Percentiles rank a stretch among this genome's conserved stretches.
These are phyloP conservation scores for Aspergillus fumigatus DNA, from an alignment of 2,329 filamentous ascomycete species.

Conservation along the genomic window DNA sequence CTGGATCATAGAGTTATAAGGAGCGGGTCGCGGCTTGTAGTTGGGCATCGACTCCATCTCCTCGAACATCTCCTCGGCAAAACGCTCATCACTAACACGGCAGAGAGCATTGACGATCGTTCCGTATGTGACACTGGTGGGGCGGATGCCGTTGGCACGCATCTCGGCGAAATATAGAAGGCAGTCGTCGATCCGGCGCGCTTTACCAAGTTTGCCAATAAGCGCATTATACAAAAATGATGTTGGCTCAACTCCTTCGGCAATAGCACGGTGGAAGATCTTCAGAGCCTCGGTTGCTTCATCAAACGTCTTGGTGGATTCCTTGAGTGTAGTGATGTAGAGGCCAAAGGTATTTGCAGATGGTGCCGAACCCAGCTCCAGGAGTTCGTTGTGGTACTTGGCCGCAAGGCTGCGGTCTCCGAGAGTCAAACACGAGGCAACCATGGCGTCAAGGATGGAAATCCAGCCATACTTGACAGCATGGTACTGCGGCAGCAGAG, in stretches of 20 bases:
- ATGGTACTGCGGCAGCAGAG: conserved; percentile 75
- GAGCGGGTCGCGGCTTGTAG: conserved; percentile 94
- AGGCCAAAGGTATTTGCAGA: conserved; percentile 97
- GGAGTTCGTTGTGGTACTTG: conserved; percentile 84
- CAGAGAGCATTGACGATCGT: conserved; percentile 97
- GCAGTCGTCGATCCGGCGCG: conserved; percentile 94
- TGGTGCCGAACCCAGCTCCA: conserved; percentile 84
- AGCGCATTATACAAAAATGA: conserved; percentile 98
- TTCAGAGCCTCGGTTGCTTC: conserved; percentile 95
- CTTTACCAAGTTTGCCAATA: conserved; percentile 97
- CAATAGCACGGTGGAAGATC: conserved; percentile 91
- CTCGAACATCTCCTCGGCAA: conserved; percentile 95
- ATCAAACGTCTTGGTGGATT: conserved; percentile 95
- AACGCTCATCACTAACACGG: conserved; percentile 95
- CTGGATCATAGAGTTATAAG: conserved; percentile 99
- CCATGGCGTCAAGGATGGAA: conserved; percentile 93
- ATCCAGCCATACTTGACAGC: conserved; percentile 94
- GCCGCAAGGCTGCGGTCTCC: conserved; percentile 77
- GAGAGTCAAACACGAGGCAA: conserved; percentile 80
- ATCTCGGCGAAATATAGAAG: conserved; percentile 98
- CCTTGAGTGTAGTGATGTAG: conserved; percentile 98
- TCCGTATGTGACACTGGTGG: conserved; percentile 95
- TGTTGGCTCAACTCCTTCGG: conserved; percentile 90
- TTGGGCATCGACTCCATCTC: conserved; percentile 99
- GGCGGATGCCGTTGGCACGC: conserved; percentile 85